Base-by-base conservation (phyloP, 176 grass and related monocot genomes). In the Melocanna baccifera region DNA sequence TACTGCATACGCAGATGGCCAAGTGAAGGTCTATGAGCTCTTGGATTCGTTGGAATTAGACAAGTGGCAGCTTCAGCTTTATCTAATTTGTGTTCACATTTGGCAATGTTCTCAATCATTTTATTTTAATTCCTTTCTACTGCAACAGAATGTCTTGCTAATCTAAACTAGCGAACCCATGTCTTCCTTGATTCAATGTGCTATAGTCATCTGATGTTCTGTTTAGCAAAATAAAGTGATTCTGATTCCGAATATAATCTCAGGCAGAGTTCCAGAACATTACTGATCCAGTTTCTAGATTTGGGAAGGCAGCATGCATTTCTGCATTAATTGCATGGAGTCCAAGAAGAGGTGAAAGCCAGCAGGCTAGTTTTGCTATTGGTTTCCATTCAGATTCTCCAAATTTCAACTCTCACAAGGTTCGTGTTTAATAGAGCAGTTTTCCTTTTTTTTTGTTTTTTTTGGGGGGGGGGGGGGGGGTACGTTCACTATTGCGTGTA, bases 51-150 rank as follows among this genome's bases (percentile, higher is more conserved):
- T 99, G 88, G 93, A 96, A 90, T 81, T 99, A 84, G 86, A 94
- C 81, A 99, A 91, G 62, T 99, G 93, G 96, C 96, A 96, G 77
- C 96, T 99, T 90, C 96, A 99, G 96, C 93, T 99, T 92, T 62
- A 65, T 90, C 70, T 75, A 48, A 20, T 22, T 86, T 62, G 22
- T 64, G 20, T 47, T 86, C 47, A 57, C 25, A 72, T 69, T 76
- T 77, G 19, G 84, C 61, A 23, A 64, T 55, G 20, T 57, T 83
- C 28, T 59, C 15, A 32, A 16, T 80, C 64, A 45, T 68, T 67
- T 28, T 61, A 5, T 63, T 82, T 87, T 50, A 40, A n/a, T 40
- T 67, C 52, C 10, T 75, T 51, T 70, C n/a, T 41, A 46, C n/a
- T 15, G 23, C 10, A 51, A 56, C 46, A 14, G 9, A 46, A 62